phyloP scores from a whole-genome alignment of 345 rosid species.

The Hibiscus syriacus region DNA sequence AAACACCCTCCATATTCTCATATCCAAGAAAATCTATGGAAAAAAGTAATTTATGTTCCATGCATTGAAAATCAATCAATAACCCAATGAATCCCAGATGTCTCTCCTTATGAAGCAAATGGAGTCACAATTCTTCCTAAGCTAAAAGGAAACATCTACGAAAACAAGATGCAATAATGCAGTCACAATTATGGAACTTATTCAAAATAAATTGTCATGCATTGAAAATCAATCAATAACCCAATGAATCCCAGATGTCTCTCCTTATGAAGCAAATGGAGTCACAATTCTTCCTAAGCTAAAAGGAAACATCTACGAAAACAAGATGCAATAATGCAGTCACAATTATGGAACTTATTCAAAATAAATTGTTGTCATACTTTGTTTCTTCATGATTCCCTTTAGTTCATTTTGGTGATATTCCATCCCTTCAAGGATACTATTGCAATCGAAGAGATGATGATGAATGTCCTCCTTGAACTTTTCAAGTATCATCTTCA shows the following conservation, averaged over 20 bases:
- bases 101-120: not conserved
- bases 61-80: not conserved
- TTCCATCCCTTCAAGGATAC: constrained; percentile 53
- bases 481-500: constrained; percentile 56
- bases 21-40: not conserved
- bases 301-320: constrained; percentile 1
- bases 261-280: not conserved
- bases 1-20: not conserved
- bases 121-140: not conserved
- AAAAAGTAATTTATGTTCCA: not conserved
- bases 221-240: not conserved
- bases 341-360: not conserved
- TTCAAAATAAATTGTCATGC: not conserved
- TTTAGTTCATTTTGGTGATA: constrained; percentile 53
- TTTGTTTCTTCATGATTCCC: constrained; percentile 66
- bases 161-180: constrained; percentile 1
- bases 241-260: too few relatives aligned
- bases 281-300: not conserved
- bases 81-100: too few relatives aligned
- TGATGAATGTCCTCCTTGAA: constrained; percentile 58
- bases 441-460: constrained; percentile 55
- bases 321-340: not conserved
- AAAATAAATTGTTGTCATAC: constrained; percentile 32
- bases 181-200: not conserved
- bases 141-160: not conserved